Base-by-base conservation (phyloP, 1,139 yeast genomes). In the Yamadazyma dendronema region DNA sequence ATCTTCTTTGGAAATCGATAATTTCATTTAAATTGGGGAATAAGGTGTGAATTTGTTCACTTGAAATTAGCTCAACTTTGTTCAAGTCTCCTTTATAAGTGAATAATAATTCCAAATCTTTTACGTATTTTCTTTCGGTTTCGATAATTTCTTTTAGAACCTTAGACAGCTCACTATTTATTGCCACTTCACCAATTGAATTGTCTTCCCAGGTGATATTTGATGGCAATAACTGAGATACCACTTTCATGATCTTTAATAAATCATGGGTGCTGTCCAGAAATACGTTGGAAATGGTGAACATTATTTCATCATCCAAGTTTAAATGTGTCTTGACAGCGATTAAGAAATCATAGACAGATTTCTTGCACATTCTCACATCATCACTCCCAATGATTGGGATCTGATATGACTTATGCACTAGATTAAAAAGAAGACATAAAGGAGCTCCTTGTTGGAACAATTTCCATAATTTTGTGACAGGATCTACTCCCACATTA, bases 391-490 rank as follows among this genome's bases (percentile, higher is more conserved):
- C 76, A 8, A 82, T 74, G 27, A 82, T 72, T 8, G 76, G 71
- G 44, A 59, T 71, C 52, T 49, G 62, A 59, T 43, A 80, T 65
- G 49, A 67, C 25, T 40, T 38, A 12, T 67, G 52, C 28, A 55
- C 52, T 23, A 83, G 64, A 61, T 92, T 90, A 68, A 84, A 87
- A 7, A 92, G 66, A 33, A 87, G 76, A 59, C 98, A 90, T 34
- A 92, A 71, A 5, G 97, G 95, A 2, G 95, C 84, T 6, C 98
- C 98, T 52, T 86, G 89, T 51, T 92, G 94, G 53, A 92, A 83
- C 33, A 92, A 67, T 50, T 87, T 83, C 81, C 96, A 87, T 35
- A 92, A 61, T 47, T 88, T 90, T 1, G 97, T 88, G 2, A 87
- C 97, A 2, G 98, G 97, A 56, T 92, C 99, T 50, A 86, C 84